Evolutionary conservation across 495 filamentous ascomycete species (phyloP).

Genomic region (Penicillium fimorum): DNA sequence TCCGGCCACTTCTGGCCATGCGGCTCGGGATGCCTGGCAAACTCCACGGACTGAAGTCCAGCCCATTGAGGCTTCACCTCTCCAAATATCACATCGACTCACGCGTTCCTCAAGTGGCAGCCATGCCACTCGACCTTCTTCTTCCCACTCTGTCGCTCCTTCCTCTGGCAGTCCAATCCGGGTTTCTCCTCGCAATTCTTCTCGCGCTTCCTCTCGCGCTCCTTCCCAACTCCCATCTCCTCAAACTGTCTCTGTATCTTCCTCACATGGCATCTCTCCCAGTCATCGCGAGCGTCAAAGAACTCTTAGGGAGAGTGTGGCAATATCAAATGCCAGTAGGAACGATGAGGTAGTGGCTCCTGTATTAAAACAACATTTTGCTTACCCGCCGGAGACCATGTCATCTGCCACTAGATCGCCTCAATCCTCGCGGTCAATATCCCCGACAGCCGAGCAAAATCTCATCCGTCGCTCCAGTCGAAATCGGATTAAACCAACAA

Average conservation of each 20-base stretch:
- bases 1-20: not conserved
- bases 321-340: slow-evolving; percentile 12
- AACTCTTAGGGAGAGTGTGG: slow-evolving; percentile 7
- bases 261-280: not conserved
- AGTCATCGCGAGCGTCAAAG: slow-evolving; percentile 1
- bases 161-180: not conserved
- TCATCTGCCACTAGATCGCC: not conserved
- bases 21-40: not conserved
- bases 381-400: not conserved
- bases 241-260: not conserved
- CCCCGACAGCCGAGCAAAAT: not conserved
- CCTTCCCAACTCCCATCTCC: not conserved
- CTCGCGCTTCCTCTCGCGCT: not conserved
- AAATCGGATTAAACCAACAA: slow-evolving; percentile 19
- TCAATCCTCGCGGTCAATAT: slow-evolving; percentile 4
- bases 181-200: not conserved
- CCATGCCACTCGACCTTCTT: not conserved
- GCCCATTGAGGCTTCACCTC: not conserved
- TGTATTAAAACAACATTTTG: not conserved
- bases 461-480: slow-evolving; percentile 25
- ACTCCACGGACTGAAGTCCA: not conserved
- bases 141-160: not conserved
- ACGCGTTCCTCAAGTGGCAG: not conserved
- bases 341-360: slow-evolving; percentile 1
- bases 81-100: not conserved